Base-by-base conservation (phyloP, 768 basidiomycete genomes). In the Coprinopsis strossmayeri region DNA sequence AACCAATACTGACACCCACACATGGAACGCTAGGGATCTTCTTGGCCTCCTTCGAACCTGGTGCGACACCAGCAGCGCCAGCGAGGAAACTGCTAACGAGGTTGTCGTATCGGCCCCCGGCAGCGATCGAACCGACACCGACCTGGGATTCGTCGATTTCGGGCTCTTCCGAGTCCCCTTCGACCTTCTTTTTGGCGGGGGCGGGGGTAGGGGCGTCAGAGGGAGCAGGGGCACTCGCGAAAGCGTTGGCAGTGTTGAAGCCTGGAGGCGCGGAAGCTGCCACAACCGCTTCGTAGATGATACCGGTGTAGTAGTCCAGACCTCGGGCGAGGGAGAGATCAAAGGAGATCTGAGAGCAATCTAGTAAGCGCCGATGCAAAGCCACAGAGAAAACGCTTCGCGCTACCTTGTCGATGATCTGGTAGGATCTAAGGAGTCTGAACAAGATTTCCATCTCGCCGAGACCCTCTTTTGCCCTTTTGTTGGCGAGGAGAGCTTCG, bases 41-140 rank as follows among this genome's bases (percentile, higher is more conserved):
- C 70, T 88, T 91, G 23, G 79, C 78, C 45, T 66, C 64, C 42
- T 66, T 65, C 15, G 61, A 57, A 25, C 52, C 53, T 0, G 61
- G 58, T 34, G 54, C 48, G 5, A 83, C 82, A 1, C 81, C 84
- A 0, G 89, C 77, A 0, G 92, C 87, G 0, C 87, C 86, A 0
- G 83, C 72, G n/a, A 79, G 75, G 72, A 99, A 96, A 72, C 92
- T 79, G 25, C 89, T 86, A 0, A 99, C 95, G 20, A 99, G 85
- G 46, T 84, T 83, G 70, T 98, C 96, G 66, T 99, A 99, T 27
- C 96, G 78, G 7, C 96, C 96, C 10, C 96, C 96, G 1, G 90
- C 96, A n/a, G 94, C 96, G 63, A 99, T 95, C 12, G 93, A 96
- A n/a, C 96, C 96, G 2, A 98, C 92, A 17, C 96, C 96, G 32